Evolutionary conservation across 2,329 filamentous ascomycete genomes (phyloP).

Genomic region (Trichophyton verrucosum): DNA sequence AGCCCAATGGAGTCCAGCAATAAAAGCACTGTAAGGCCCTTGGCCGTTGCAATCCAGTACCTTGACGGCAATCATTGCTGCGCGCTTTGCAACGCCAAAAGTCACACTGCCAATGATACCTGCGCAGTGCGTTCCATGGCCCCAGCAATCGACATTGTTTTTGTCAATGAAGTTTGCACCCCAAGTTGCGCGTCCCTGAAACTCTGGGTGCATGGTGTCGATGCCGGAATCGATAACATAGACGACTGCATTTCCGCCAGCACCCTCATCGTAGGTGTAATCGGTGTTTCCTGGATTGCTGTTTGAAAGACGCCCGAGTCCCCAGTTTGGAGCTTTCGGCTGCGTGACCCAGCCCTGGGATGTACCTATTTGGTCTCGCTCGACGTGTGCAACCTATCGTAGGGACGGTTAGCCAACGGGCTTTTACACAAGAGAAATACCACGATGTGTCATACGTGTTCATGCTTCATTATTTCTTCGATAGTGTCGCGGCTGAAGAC

Average conservation of each 20-base stretch:
- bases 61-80: constrained; percentile 38
- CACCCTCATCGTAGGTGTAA: constrained; percentile 26
- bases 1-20: constrained; percentile 37
- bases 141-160: constrained; percentile 16
- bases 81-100: constrained; percentile 29
- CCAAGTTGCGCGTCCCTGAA: constrained; percentile 25
- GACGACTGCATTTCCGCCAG: constrained; percentile 25
- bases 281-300: constrained; percentile 14
- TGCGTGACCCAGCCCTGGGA: constrained; percentile 10
- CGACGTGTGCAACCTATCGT: constrained; percentile 13
- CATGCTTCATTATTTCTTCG: not conserved
- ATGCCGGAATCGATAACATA: constrained; percentile 31
- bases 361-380: constrained; percentile 7
- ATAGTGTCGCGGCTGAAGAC: not conserved
- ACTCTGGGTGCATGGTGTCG: constrained; percentile 23
- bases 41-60: constrained; percentile 35
- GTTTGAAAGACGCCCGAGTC: constrained; percentile 26
- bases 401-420: not conserved
- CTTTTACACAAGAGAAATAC: not conserved
- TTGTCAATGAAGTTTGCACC: constrained; percentile 23
- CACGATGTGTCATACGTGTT: not conserved
- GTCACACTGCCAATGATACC: constrained; percentile 25
- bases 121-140: constrained; percentile 31
- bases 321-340: constrained; percentile 22
- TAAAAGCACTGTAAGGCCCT: constrained; percentile 36